Conservation (phyloP, 768 basidiomycete species). For the Kwoniella mangroviensis region DNA sequence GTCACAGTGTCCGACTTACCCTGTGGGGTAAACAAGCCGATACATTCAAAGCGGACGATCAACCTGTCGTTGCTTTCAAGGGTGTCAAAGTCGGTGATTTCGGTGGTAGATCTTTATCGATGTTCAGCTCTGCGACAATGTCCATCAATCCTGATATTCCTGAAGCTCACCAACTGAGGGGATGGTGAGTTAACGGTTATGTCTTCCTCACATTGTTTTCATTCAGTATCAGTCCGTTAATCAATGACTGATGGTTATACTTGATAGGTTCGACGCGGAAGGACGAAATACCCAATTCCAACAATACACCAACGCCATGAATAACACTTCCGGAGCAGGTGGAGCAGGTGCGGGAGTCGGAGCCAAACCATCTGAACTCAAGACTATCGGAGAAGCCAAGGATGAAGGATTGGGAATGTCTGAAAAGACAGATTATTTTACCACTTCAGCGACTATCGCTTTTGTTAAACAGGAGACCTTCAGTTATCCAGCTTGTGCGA, state of each 20-base stretch:
- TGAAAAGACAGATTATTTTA: slow-evolving; percentile 81
- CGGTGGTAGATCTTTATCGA: slow-evolving; percentile 84
- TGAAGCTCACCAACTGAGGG: slow-evolving; percentile 82
- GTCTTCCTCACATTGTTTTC: neutral
- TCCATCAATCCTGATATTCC: slow-evolving; percentile 85
- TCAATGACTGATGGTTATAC: neutral
- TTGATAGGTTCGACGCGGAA: slow-evolving; percentile 68
- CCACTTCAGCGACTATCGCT: slow-evolving; percentile 77
- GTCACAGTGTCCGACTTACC: slow-evolving; percentile 78
- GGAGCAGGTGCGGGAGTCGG: slow-evolving; percentile 5
- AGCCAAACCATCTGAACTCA: slow-evolving; percentile 70
- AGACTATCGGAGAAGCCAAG: slow-evolving; percentile 76
- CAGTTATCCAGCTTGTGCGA: slow-evolving; percentile 86
- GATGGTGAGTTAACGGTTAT: slow-evolving; percentile 66
- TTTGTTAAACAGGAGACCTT: slow-evolving; percentile 78
- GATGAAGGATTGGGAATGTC: slow-evolving; percentile 73
- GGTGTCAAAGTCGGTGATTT: slow-evolving; percentile 92
- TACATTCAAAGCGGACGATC: slow-evolving; percentile 66
- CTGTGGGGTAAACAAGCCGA: slow-evolving; percentile 97
- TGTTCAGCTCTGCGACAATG: slow-evolving; percentile 80
- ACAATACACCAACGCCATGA: slow-evolving; percentile 65
- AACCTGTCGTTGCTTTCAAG: slow-evolving; percentile 88
- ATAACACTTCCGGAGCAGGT: slow-evolving; percentile 17
- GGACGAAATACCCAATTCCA: slow-evolving; percentile 72
- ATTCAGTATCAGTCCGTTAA: neutral